These are phyloP conservation scores for Xylariaceae sp. DNA, from an alignment of 2,329 filamentous ascomycete species.

Conservation along the genomic window DNA sequence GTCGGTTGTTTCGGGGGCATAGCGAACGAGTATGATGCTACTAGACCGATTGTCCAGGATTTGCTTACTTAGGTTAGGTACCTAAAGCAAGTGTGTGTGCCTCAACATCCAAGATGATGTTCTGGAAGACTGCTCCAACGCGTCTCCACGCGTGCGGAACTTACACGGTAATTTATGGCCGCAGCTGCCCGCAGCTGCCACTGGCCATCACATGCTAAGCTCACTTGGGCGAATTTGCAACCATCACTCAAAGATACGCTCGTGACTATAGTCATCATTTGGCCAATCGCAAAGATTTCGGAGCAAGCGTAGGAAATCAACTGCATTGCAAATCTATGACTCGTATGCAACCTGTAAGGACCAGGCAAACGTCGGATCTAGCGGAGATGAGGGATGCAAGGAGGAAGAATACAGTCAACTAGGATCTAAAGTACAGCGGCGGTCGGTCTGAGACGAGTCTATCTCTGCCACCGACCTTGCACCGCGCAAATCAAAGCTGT, in stretches of 20 bases:
- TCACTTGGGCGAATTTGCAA: too few species aligned
- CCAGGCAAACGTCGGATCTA: conserved; percentile 23
- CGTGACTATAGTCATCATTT: too few species aligned
- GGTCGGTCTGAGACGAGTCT: conserved; percentile 36
- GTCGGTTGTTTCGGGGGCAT: conserved; percentile 38
- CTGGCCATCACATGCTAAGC: too few species aligned
- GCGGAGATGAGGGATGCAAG: conserved; percentile 28
- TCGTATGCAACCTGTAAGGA: conserved; percentile 29
- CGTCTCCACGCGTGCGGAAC: too few species aligned
- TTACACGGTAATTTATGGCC: background rate
- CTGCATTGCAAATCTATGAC: conserved; percentile 28
- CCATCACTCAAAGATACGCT: too few species aligned
- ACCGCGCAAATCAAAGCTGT: conserved; percentile 29
- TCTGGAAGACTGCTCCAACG: too few species aligned
- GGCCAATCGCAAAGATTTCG: conserved; percentile 8
- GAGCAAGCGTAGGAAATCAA: conserved; percentile 10
- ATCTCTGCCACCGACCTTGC: conserved; percentile 20
- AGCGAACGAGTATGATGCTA: background rate
- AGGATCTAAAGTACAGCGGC: conserved; percentile 58
- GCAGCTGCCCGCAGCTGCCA: background rate
- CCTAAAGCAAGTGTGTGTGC: too few species aligned
- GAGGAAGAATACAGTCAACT: conserved; percentile 34
- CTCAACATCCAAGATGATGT: too few species aligned
- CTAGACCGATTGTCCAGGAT: too few species aligned
- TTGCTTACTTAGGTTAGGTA: too few species aligned